Percentiles rank a stretch among this genome's conserved stretches.
Conservation (phyloP, 345 rosid genomes). For the Lumnitzera littorea region DNA sequence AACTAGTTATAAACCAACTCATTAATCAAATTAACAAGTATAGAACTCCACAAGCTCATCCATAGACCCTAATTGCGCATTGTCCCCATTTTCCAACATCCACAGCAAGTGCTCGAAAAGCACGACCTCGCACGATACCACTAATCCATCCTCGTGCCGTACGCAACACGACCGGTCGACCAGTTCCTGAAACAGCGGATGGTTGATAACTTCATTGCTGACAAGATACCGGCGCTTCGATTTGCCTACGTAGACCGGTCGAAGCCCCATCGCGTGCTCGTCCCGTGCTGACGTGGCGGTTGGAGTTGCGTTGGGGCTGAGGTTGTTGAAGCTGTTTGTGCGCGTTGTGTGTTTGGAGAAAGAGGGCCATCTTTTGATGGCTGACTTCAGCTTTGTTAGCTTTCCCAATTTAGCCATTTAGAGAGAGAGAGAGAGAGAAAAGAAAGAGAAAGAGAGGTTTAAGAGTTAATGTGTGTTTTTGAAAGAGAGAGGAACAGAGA, state of each 20-base stretch:
- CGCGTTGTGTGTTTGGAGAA: constrained; percentile 37
- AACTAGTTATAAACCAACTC: background rate
- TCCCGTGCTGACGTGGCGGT: constrained; percentile 1
- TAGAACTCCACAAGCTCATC: constrained; percentile 67
- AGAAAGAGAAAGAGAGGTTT: constrained; percentile 3
- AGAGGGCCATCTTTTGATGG: constrained; percentile 81
- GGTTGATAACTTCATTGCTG: constrained; percentile 44
- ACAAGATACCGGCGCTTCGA: constrained; percentile 67
- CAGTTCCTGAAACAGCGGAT: constrained; percentile 77
- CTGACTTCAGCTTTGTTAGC: constrained; percentile 83
- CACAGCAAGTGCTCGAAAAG: constrained; percentile 91
- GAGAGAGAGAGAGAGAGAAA: background rate
- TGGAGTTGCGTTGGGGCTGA: background rate
- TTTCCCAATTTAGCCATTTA: constrained; percentile 67
- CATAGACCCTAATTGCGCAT: constrained; percentile 53
- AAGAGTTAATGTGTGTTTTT: too few relatives aligned
- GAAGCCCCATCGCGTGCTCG: constrained; percentile 25
- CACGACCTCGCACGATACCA: constrained; percentile 80
- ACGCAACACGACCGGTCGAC: constrained; percentile 46
- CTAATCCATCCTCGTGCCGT: constrained; percentile 12
- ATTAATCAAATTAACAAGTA: constrained; percentile 19
- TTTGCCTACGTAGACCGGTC: constrained; percentile 82
- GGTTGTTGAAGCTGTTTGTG: constrained; percentile 13
- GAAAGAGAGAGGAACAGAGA: background rate
- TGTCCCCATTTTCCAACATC: constrained; percentile 59